Evolutionary conservation across 2,329 filamentous ascomycete species (phyloP).

Genomic region (Tolypocladium endophyticum): DNA sequence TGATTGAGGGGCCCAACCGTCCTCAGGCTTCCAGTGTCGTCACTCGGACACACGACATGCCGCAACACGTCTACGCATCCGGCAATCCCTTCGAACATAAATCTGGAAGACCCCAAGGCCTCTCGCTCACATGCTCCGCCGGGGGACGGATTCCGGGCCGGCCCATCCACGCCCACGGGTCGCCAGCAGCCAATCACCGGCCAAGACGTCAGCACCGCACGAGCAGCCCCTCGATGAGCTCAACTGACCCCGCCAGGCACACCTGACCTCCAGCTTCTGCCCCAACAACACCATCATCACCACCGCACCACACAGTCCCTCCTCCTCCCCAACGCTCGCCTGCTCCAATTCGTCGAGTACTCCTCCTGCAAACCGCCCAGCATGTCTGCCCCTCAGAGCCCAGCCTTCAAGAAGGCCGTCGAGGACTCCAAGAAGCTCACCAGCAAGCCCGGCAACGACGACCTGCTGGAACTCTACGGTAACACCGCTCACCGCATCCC

Average conservation of each 20-base stretch:
- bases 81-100: not conserved
- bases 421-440: constrained; percentile 58
- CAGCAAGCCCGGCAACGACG: constrained; percentile 50
- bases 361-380: constrained; percentile 9
- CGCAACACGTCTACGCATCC: not conserved
- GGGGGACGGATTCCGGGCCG: not conserved
- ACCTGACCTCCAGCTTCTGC: not conserved
- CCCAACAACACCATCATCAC: not conserved
- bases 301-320: not conserved
- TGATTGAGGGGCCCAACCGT: not conserved
- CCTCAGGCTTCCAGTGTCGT: not conserved
- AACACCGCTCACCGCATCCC: constrained; percentile 12
- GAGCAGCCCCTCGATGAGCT: not conserved
- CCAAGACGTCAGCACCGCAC: not conserved
- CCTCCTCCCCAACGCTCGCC: not conserved
- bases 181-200: not conserved
- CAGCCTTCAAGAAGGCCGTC: constrained; percentile 45
- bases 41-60: not conserved
- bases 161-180: not conserved
- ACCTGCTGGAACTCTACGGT: constrained; percentile 56
- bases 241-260: not conserved
- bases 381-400: constrained; percentile 30
- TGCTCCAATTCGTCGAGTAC: not conserved
- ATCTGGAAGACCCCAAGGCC: not conserved
- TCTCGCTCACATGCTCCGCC: not conserved